These are phyloP conservation scores for Melaleuca quinquenervia DNA, from an alignment of 345 rosid genomes.

Conservation along the genomic window DNA sequence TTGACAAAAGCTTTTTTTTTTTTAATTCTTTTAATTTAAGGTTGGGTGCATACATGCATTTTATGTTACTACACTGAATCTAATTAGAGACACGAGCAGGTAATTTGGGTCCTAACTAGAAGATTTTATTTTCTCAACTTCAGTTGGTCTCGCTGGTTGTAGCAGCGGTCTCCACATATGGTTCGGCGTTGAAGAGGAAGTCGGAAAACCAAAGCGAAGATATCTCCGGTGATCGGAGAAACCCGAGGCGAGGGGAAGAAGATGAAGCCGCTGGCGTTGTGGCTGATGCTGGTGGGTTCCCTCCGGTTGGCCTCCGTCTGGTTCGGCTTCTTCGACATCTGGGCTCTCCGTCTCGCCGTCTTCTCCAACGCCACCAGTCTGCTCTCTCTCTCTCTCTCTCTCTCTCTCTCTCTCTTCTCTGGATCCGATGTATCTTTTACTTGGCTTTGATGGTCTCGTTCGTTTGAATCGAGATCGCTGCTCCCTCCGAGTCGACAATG, in stretches of 20 bases:
- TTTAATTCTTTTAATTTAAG: too few species aligned
- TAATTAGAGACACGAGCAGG: not conserved
- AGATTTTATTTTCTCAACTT: not conserved
- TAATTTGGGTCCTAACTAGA: not conserved
- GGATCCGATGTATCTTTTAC: not conserved
- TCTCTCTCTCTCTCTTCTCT: not conserved
- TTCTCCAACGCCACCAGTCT: slow-evolving; percentile 69
- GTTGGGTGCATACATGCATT: too few species aligned
- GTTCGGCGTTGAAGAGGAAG: not conserved
- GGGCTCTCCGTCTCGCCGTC: slow-evolving; percentile 88
- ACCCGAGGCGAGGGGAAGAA: not conserved
- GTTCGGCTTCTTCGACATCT: slow-evolving; percentile 90
- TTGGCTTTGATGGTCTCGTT: not conserved
- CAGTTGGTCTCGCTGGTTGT: not conserved
- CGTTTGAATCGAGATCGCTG: not conserved
- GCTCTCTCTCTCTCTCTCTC: not conserved
- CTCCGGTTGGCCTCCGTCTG: slow-evolving; percentile 88
- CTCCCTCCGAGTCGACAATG: not conserved
- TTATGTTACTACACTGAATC: too few species aligned
- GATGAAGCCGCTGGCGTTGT: slow-evolving; percentile 86
- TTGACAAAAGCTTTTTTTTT: too few species aligned
- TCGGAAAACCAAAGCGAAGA: too few species aligned
- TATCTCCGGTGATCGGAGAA: not conserved
- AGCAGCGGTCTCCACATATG: not conserved
- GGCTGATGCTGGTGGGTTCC: slow-evolving; percentile 82